Evolutionary conservation across 2,329 filamentous ascomycete species (phyloP).

Genomic region (Aspergillus latus): DNA sequence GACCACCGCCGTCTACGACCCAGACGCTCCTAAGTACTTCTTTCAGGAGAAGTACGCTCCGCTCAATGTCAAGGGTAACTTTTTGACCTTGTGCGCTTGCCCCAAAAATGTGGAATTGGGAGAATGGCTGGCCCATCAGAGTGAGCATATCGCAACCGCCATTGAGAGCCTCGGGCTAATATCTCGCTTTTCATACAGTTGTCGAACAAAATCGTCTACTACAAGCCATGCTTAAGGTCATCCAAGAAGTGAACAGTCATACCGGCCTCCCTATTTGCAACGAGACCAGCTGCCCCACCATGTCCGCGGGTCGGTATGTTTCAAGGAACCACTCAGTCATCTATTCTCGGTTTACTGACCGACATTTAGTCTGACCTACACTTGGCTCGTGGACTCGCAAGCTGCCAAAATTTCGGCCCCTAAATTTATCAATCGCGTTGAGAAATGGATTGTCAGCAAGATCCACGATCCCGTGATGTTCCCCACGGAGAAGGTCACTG

Average conservation of each 20-base stretch:
- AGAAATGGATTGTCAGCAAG: constrained; percentile 96
- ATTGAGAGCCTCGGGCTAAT: background rate
- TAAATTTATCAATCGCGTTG: constrained; percentile 93
- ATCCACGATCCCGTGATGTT: constrained; percentile 88
- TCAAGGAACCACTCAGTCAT: background rate
- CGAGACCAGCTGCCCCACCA: constrained; percentile 76
- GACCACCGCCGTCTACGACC: constrained; percentile 38
- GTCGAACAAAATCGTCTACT: constrained; percentile 90
- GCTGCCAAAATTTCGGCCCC: constrained; percentile 89
- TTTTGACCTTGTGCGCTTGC: constrained; percentile 90
- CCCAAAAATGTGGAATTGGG: constrained; percentile 91
- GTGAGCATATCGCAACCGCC: constrained; percentile 51
- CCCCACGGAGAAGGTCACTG: constrained; percentile 74
- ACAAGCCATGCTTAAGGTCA: constrained; percentile 83
- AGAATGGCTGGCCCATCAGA: constrained; percentile 94
- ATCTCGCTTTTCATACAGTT: constrained; percentile 54
- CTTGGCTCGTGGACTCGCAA: constrained; percentile 86
- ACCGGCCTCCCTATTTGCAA: constrained; percentile 78
- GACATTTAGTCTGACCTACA: constrained; percentile 76
- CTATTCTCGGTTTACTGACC: constrained; percentile 17
- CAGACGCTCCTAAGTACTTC: constrained; percentile 51
- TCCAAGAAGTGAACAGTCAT: constrained; percentile 81
- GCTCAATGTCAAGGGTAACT: constrained; percentile 94
- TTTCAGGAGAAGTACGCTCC: constrained; percentile 61
- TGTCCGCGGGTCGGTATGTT: constrained; percentile 90